Evolutionary conservation across 2,329 filamentous ascomycete species (phyloP).

Genomic region (Fusarium transvaalense): DNA sequence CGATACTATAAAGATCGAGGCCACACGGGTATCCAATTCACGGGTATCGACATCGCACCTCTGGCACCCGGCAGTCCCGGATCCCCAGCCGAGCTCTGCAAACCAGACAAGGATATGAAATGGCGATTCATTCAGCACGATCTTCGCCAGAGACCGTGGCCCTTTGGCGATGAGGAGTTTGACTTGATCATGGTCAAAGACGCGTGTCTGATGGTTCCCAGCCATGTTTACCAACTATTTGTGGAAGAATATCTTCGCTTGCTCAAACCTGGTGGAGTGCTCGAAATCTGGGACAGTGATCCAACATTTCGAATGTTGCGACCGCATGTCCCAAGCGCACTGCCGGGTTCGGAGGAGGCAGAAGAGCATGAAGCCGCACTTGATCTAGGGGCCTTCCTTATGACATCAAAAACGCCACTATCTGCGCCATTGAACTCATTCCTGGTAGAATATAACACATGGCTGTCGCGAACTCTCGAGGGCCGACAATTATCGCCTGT

Average conservation of each 20-base stretch:
- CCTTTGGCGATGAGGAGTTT: constrained; percentile 83
- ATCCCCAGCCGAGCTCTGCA: constrained; percentile 55
- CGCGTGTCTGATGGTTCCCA: constrained; percentile 74
- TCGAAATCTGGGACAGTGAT: constrained; percentile 94
- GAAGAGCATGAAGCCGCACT: constrained; percentile 74
- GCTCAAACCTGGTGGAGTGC: constrained; percentile 79
- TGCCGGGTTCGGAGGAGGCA: constrained; percentile 53
- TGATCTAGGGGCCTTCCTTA: constrained; percentile 82
- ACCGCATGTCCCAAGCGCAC: constrained; percentile 74
- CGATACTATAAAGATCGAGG: constrained; percentile 79
- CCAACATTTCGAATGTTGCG: constrained; percentile 85
- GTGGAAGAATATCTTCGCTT: constrained; percentile 82
- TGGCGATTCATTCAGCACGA: constrained; percentile 94
- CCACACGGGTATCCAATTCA: constrained; percentile 78
- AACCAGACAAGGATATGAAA: constrained; percentile 78
- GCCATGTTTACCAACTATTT: constrained; percentile 66
- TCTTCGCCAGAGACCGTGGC: constrained; percentile 78
- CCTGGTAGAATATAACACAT: constrained; percentile 84
- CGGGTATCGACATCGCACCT: constrained; percentile 84
- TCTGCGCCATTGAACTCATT: constrained; percentile 84
- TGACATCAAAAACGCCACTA: constrained; percentile 86
- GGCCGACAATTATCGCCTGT: constrained; percentile 75
- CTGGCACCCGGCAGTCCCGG: constrained; percentile 64
- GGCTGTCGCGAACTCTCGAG: constrained; percentile 83
- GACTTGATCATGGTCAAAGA: constrained; percentile 93